Base-by-base conservation (phyloP, 129 eudicot species). In the Flaveria trinervia region DNA sequence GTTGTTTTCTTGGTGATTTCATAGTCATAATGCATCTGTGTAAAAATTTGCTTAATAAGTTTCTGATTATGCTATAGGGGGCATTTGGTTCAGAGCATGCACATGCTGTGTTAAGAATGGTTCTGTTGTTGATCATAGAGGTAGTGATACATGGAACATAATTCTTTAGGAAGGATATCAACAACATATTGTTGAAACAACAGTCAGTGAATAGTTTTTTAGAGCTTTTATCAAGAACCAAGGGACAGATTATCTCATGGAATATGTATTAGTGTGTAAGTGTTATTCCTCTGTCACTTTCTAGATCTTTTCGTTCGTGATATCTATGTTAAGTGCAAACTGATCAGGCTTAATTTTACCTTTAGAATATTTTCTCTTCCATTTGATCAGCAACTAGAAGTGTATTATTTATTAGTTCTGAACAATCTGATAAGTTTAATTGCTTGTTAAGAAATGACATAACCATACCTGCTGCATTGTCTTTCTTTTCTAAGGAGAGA, bases 71-170 rank as follows among this genome's bases (percentile, higher is more conserved):
- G 33, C 33, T 28, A 28, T 28, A 3, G 4, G 33, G 33, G 4
- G 4, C 33, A 28, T 28, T 28, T 28, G 33, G 33, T 28, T 3
- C 33, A 28, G 33, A 28, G 33, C 33, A 28, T 28, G 33, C 33
- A 28, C 33, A 28, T 28, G 33, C 33, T 28, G 33, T 28, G 33
- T 28, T 5, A 28, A 28, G 33, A 28, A 28, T 3, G 5, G 4
- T 28, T 4, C 33, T 28, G 33, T 28, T 28, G 33, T 28, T 28
- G 33, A 28, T 28, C 4, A 97, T 48, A 94, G 97, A 94, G 99
- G 91, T 80, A 80, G 92, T 85, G 18, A 64, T 52, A 64, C 14
- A 16, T 33, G 13, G 46, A 41, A 45, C 15, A 39, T 39, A 25
- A 28, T 23, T 43, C 71, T 61, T 75, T 7, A 18, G 36, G 9